Conservation (phyloP, 305 asterid genomes). For the Fraxinus albicans region DNA sequence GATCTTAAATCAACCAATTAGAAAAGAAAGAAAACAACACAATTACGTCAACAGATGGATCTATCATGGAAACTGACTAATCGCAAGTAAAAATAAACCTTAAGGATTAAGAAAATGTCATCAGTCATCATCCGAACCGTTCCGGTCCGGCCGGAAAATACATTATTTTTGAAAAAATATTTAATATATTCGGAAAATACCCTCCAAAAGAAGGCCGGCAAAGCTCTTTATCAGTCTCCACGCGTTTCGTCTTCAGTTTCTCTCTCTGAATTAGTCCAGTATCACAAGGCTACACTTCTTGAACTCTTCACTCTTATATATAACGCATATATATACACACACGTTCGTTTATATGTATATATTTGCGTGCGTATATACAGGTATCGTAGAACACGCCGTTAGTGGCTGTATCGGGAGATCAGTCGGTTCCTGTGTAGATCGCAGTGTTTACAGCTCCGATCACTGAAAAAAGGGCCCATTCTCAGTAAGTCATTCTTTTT, state of each 20-base stretch:
- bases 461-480: background rate
- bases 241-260: background rate
- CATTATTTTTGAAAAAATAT: background rate
- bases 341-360: background rate
- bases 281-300: background rate
- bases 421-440: conserved; percentile 12
- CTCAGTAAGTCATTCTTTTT: conserved; percentile 12
- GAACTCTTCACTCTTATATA: background rate
- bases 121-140: background rate
- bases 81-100: background rate
- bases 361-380: background rate
- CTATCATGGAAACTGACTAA: background rate
- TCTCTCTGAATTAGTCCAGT: background rate
- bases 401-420: conserved; percentile 11
- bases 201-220: background rate
- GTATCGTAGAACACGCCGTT: background rate
- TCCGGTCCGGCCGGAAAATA: background rate
- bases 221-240: background rate
- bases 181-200: background rate
- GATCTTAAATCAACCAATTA: too few species aligned
- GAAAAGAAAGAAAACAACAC: too few species aligned
- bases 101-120: background rate
- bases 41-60: background rate
- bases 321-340: background rate
- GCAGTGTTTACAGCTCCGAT: background rate